phyloP scores from a whole-genome alignment of 139 green algal species.

The Volvox reticuliferus region DNA sequence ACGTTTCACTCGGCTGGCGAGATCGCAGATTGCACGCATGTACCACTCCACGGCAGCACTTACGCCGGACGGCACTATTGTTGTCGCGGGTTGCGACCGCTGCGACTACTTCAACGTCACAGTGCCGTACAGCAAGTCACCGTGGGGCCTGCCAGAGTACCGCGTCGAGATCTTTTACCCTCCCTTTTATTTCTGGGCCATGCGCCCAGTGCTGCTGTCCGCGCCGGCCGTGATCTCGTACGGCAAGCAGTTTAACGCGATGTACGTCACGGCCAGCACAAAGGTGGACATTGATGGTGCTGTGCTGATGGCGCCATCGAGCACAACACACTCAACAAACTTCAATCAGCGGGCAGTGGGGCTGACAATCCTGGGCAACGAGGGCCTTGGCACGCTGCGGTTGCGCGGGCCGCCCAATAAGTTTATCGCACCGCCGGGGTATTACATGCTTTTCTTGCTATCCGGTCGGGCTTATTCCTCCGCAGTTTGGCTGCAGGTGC shows the following conservation, averaged over 20 bases:
- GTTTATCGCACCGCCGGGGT: constrained; percentile 49
- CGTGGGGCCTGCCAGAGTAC: constrained; percentile 47
- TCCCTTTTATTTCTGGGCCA: constrained; percentile 48
- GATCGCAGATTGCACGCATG: constrained; percentile 46
- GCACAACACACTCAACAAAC: constrained; percentile 58
- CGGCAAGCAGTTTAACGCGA: neutral
- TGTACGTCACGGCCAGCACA: neutral
- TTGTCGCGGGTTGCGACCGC: constrained; percentile 59
- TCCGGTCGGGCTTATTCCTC: constrained; percentile 29
- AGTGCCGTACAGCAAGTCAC: constrained; percentile 31
- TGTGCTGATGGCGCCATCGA: constrained; percentile 51
- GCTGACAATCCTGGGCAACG: constrained; percentile 32
- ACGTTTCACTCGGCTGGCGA: constrained; percentile 38
- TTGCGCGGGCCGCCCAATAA: constrained; percentile 44
- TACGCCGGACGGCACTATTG: constrained; percentile 55
- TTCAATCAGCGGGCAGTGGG: constrained; percentile 61
- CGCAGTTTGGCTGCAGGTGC: constrained; percentile 23
- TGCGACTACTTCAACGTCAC: constrained; percentile 48
- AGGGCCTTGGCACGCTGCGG: constrained; percentile 24
- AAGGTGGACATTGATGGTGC: constrained; percentile 36
- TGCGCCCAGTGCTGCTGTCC: constrained; percentile 31
- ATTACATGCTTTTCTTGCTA: constrained; percentile 43
- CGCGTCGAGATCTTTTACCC: constrained; percentile 48
- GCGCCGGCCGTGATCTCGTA: constrained; percentile 5
- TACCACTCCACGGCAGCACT: constrained; percentile 59